Evolutionary conservation across 371 early-diverging fungal species (phyloP).

Genomic region (Mortierella sp.): DNA sequence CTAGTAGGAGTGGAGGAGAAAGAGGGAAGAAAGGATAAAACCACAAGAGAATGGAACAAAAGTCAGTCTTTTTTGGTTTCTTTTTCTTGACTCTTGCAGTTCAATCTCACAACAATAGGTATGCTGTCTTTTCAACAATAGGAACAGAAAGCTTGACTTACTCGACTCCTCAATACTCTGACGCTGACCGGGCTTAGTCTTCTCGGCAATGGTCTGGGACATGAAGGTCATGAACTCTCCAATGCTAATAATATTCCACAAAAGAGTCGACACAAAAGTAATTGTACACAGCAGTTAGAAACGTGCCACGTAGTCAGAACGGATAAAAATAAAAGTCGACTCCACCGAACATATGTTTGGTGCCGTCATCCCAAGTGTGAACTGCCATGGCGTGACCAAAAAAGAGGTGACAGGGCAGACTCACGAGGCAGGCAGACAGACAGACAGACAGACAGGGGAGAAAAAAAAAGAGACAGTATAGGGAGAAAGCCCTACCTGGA

Average conservation of each 20-base stretch:
- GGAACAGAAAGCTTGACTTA: constrained; percentile 56
- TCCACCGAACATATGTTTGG: background rate
- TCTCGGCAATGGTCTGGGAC: constrained; percentile 86
- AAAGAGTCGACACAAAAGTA: background rate
- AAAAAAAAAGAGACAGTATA: background rate
- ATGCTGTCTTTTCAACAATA: background rate
- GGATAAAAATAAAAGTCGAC: background rate
- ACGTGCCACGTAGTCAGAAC: background rate
- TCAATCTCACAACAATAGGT: background rate
- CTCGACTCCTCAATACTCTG: constrained; percentile 90
- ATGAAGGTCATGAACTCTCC: constrained; percentile 94
- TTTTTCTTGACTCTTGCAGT: background rate
- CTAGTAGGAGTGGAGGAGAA: constrained; percentile 58
- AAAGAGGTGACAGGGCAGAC: background rate
- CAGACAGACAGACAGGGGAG: background rate
- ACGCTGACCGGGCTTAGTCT: constrained; percentile 86
- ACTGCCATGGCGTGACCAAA: background rate
- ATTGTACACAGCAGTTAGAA: background rate
- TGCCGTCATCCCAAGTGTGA: background rate
- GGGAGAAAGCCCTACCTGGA: constrained; percentile 70
- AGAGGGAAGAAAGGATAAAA: constrained; percentile 10
- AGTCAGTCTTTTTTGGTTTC: background rate
- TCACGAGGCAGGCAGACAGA: constrained; percentile 6
- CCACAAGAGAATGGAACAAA: background rate
- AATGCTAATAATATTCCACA: constrained; percentile 66